Evolutionary conservation across 768 basidiomycete genomes (phyloP).

Genomic region (Pisolithus tinctorius): DNA sequence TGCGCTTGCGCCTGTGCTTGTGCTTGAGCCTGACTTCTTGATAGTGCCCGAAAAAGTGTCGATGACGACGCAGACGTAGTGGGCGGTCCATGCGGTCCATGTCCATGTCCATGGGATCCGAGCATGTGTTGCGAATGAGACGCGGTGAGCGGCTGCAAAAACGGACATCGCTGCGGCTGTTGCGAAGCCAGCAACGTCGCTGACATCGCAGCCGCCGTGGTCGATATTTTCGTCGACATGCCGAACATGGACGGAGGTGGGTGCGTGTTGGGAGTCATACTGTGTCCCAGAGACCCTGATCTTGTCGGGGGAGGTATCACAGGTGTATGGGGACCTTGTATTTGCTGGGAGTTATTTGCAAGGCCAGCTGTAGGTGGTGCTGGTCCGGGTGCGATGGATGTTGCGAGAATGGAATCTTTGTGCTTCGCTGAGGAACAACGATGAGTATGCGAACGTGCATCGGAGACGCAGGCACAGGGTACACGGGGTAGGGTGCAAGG

Average conservation of each 20-base stretch:
- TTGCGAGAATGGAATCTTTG: conserved; percentile 10
- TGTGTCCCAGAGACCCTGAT: conserved; percentile 12
- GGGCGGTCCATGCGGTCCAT: conserved; percentile 5
- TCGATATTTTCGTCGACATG: conserved; percentile 1
- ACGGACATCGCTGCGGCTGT: conserved; percentile 24
- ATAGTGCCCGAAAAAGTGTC: conserved; percentile 19
- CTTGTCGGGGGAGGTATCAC: conserved; percentile 14
- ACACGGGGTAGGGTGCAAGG: too few relatives aligned
- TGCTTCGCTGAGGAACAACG: conserved; percentile 12
- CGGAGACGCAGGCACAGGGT: too few relatives aligned
- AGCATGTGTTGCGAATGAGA: conserved; percentile 5
- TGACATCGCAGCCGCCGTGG: conserved; percentile 8
- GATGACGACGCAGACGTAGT: conserved; percentile 17
- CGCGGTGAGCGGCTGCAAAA: conserved; percentile 17
- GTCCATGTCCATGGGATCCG: too few relatives aligned
- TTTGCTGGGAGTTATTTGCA: conserved; percentile 1
- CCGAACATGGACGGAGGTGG: conserved; percentile 23
- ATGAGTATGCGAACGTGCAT: too few relatives aligned
- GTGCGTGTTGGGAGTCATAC: conserved; percentile 28
- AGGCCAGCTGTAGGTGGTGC: conserved; percentile 5
- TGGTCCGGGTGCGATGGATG: conserved; percentile 5
- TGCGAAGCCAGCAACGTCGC: conserved; percentile 13
- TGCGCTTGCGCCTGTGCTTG: background rate
- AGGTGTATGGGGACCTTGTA: conserved; percentile 1
- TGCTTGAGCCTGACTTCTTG: conserved; percentile 5